Evolutionary conservation across 106 monocot genomes (phyloP), one percentile per base, ranked within the genome.

Genomic region (Ottelia alismoides): DNA sequence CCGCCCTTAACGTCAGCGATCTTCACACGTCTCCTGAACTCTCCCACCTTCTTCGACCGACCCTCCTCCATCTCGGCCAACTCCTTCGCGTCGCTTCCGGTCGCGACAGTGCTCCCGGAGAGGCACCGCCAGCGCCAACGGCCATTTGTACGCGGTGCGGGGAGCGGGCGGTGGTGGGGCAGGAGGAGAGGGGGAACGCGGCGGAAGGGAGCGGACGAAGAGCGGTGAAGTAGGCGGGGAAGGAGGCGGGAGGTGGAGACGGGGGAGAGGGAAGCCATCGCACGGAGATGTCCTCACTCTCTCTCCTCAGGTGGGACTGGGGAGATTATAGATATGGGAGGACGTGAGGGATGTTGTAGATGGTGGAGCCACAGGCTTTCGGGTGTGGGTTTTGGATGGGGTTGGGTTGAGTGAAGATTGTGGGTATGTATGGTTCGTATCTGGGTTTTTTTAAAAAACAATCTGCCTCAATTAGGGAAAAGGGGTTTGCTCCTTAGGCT

Each of bases 1-100:
- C 83, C 93, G 14, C 73, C 80, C 71, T 81, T 96, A 20, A 89
- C 66, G n/a, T 94, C 94, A 16, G 54, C 66, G 19, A 94, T 76
- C 47, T 62, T 81, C 51, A 70, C 28, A 12, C 94, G 72, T 64
- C 69, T 78, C 75, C 71, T 55, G 71, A 88, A 88, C 69, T 72
- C 55, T 11, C 76, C 43, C 1, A 96, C 71, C n/a, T 46, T 73
- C 52, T 71, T 64, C 26, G 23, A 70, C 17, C 48, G 49, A 32
- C 51, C 50, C 21, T 45, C 63, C 22, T 22, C 70, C 19, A 23
- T 27, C 10, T 2, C 48, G 30, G 43, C 30, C 45, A 9, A 12
- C 21, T 57, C 61, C 24, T 2, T 25, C 20, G 57, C 45, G 29
- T 58, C 76, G 22, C 70, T 47, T 11, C 49, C 65, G 6, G 68